phyloP scores from a whole-genome alignment of 495 filamentous ascomycete species.

The Lophiotrema nucula region DNA sequence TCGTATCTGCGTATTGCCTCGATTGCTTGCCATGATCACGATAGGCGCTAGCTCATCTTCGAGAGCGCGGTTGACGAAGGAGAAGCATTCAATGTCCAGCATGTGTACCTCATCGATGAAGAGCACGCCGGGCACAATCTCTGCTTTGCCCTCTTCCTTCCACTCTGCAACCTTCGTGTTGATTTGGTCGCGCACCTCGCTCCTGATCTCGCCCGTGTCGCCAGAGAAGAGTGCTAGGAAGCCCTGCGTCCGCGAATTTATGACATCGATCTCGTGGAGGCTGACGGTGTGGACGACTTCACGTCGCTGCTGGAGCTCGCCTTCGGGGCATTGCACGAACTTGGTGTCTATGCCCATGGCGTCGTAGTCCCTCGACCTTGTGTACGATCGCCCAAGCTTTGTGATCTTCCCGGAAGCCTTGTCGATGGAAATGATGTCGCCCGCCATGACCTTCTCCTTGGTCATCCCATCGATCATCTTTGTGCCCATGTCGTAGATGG shows the following conservation, averaged over 20 bases:
- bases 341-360: slow-evolving; percentile 99
- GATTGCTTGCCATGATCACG: slow-evolving; percentile 99
- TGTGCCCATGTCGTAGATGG: slow-evolving; percentile 97
- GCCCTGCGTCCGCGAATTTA: slow-evolving; percentile 95
- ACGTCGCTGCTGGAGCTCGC: slow-evolving; percentile 94
- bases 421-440: slow-evolving; percentile 97
- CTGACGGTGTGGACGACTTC: slow-evolving; percentile 96
- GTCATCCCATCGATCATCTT: slow-evolving; percentile 99
- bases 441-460: slow-evolving; percentile 97
- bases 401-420: slow-evolving; percentile 97
- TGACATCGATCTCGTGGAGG: slow-evolving; percentile 97
- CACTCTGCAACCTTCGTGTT: slow-evolving; percentile 97
- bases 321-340: slow-evolving; percentile 97
- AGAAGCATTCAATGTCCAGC: slow-evolving; percentile 99
- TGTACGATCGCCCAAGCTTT: slow-evolving; percentile 90
- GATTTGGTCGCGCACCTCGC: slow-evolving; percentile 96
- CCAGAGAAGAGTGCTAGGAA: slow-evolving; percentile 96
- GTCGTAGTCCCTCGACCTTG: slow-evolving; percentile 94
- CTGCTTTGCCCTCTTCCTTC: slow-evolving; percentile 98
- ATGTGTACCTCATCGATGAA: slow-evolving; percentile 99
- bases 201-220: slow-evolving; percentile 96
- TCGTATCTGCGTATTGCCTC: slow-evolving; percentile 85
- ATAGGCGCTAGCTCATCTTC: slow-evolving; percentile 93
- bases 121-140: slow-evolving; percentile 93
- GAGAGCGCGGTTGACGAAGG: slow-evolving; percentile 94